phyloP scores from a whole-genome alignment of 1,284 basidiomycete genomes.

The Cronartium ribicola region DNA sequence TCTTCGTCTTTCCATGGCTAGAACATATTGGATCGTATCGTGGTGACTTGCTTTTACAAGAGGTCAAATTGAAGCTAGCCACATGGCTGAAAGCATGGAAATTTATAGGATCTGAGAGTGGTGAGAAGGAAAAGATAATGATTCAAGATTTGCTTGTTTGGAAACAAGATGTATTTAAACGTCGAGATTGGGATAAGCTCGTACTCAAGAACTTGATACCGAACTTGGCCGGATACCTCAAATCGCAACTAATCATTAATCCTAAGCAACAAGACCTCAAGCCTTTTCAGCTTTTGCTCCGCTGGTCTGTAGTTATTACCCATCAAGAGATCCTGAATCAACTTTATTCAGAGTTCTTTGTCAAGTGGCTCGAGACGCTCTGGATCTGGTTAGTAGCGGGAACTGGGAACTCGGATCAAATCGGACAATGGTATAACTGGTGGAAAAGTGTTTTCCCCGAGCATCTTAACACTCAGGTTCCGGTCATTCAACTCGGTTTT shows the following conservation, averaged over 20 bases:
- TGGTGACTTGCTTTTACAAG: slow-evolving; percentile 72
- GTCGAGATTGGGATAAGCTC: slow-evolving; percentile 82
- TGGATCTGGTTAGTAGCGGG: slow-evolving; percentile 85
- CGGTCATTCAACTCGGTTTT: slow-evolving; percentile 18
- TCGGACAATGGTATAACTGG: slow-evolving; percentile 67
- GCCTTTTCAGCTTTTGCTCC: slow-evolving; percentile 27
- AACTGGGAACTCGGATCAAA: slow-evolving; percentile 75
- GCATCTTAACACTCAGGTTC: slow-evolving; percentile 2
- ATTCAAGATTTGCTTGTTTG: slow-evolving; percentile 70
- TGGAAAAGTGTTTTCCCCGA: slow-evolving; percentile 32
- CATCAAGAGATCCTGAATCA: slow-evolving; percentile 63
- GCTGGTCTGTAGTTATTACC: slow-evolving; percentile 24
- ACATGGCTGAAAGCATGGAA: slow-evolving; percentile 72
- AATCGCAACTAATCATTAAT: slow-evolving; percentile 79
- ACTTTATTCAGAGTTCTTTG: slow-evolving; percentile 83
- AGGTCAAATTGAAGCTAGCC: slow-evolving; percentile 78
- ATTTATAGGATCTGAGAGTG: slow-evolving; percentile 18
- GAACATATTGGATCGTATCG: slow-evolving; percentile 72
- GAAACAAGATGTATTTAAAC: slow-evolving; percentile 76
- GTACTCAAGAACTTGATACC: slow-evolving; percentile 85
- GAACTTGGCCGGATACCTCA: slow-evolving; percentile 72
- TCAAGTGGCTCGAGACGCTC: slow-evolving; percentile 88
- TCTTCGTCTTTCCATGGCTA: slow-evolving; percentile 92
- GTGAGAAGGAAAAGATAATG: slow-evolving; percentile 63
- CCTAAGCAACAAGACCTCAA: slow-evolving; percentile 78